A percentile compares a stretch with the other conserved stretches of the same genome.
Conservation (phyloP, 2,329 filamentous ascomycete genomes). For the Aureobasidium mangrovei region DNA sequence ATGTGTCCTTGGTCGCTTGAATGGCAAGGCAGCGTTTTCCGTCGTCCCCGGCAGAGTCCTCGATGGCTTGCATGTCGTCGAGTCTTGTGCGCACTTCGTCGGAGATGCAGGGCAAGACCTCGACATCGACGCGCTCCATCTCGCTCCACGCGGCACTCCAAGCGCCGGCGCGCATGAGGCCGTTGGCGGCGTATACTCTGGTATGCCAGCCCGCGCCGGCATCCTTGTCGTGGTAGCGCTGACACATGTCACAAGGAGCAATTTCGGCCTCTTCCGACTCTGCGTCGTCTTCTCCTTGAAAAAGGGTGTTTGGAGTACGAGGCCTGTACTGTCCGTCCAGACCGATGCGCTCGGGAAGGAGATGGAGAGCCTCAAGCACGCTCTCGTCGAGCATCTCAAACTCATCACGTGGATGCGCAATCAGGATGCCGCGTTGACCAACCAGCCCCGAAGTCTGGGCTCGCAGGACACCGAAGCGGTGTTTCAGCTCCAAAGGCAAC, state of each 20-base stretch:
- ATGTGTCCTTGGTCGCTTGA: background rate
- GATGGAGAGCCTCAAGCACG: constrained; percentile 63
- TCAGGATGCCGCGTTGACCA: constrained; percentile 61
- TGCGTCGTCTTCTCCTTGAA: constrained; percentile 13
- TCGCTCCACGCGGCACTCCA: constrained; percentile 94
- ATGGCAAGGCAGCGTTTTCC: background rate
- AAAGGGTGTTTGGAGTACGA: background rate
- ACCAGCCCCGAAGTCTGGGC: constrained; percentile 66
- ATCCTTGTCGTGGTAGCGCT: constrained; percentile 29
- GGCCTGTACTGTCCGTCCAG: constrained; percentile 7
- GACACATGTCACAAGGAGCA: constrained; percentile 31
- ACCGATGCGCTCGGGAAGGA: constrained; percentile 38
- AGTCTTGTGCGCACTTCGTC: constrained; percentile 51
- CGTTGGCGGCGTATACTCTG: constrained; percentile 90
- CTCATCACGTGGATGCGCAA: constrained; percentile 71
- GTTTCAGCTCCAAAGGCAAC: constrained; percentile 51
- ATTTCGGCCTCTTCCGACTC: constrained; percentile 27
- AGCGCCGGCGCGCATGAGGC: constrained; percentile 80
- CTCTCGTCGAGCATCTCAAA: constrained; percentile 73
- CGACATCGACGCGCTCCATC: constrained; percentile 97
- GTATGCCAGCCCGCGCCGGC: constrained; percentile 50
- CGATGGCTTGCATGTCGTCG: constrained; percentile 38
- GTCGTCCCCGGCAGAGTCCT: constrained; percentile 26
- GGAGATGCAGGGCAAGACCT: constrained; percentile 68
- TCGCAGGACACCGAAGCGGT: constrained; percentile 42